Percentiles rank a stretch among this genome's conserved stretches.
Evolutionary conservation across 352 stramenopile species (phyloP).

Genomic region (Pythium phragmitis): DNA sequence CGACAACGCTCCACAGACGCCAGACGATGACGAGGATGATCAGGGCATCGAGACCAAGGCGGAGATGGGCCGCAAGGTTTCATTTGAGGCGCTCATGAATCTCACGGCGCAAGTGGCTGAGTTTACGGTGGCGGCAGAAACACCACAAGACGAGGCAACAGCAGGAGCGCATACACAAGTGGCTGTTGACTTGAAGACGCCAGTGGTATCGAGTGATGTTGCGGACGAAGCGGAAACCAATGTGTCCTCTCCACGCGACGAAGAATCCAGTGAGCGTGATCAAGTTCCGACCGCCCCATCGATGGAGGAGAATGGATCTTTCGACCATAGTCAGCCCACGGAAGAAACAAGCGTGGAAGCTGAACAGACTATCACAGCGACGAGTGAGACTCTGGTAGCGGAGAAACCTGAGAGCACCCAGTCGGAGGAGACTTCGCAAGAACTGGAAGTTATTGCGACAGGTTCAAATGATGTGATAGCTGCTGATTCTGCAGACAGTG

Average conservation of each 20-base stretch:
- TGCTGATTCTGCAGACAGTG: background rate
- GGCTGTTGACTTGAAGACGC: too few species aligned
- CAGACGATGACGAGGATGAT: conserved; percentile 14
- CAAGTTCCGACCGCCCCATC: background rate
- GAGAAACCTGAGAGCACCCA: background rate
- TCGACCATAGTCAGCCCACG: background rate
- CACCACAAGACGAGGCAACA: background rate
- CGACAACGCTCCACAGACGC: conserved; percentile 18
- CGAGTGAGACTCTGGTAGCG: background rate
- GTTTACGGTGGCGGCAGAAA: conserved; percentile 9
- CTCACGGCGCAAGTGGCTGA: conserved; percentile 25
- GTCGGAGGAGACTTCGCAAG: background rate
- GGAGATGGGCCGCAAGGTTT: conserved; percentile 9
- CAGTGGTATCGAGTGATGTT: background rate
- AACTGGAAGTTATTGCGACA: background rate
- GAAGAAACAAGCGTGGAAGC: background rate
- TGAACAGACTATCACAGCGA: background rate
- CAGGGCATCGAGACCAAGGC: background rate
- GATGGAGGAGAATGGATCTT: too few species aligned
- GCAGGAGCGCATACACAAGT: too few species aligned
- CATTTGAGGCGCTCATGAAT: conserved; percentile 27
- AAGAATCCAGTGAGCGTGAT: background rate
- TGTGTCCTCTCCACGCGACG: background rate
- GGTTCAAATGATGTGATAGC: background rate
- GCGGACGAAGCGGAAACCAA: background rate